Base-by-base conservation (phyloP, 352 stramenopile species). In the Phytopythium aichiense region DNA sequence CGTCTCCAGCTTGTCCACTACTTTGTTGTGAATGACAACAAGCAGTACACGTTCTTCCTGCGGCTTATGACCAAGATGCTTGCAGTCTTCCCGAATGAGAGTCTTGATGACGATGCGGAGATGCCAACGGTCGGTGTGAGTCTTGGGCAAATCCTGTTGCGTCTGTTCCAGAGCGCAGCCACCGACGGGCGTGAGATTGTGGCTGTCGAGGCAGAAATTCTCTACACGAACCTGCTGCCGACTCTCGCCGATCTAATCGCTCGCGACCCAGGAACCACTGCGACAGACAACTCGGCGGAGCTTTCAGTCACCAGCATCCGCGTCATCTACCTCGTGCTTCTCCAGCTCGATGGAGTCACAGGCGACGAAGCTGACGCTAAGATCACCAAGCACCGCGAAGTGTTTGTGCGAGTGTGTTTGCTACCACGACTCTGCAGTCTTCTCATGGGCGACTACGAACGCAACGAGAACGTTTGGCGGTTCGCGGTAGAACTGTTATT, bases 41-140 rank as follows among this genome's bases (percentile, higher is more conserved):
- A 83, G 28, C 79, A 89, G 54, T 90, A 76, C 45, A 76, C 77
- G 0, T 88, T 88, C 68, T 91, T 92, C 60, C 53, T 91, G 23
- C 79, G 78, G 0, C 38, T 90, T 18, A 88, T 88, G 77, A 59
- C 75, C 11, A 91, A 85, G 62, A 62, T 92, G 40, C 67, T 91
- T 5, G 64, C 68, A 4, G 67, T 74, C 9, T 89, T 89, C 68
- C 62, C 76, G 15, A 66, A 74, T 16, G 73, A 89, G 33, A 52
- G 40, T 31, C 40, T 89, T 33, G 67, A 70, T 25, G 61, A 58
- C n/a, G 16, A 43, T 1, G 33, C 58, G 2, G 58, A 45, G 30
- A 61, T 16, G n/a, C 64, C 42, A 2, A 82, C 68, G 0, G 62
- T 84, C 20, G 73, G 69, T 1, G 61, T 63, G 3, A 75, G 69